phyloP scores from a whole-genome alignment of 2,329 filamentous ascomycete genomes.

The Dactylellina leptospora region DNA sequence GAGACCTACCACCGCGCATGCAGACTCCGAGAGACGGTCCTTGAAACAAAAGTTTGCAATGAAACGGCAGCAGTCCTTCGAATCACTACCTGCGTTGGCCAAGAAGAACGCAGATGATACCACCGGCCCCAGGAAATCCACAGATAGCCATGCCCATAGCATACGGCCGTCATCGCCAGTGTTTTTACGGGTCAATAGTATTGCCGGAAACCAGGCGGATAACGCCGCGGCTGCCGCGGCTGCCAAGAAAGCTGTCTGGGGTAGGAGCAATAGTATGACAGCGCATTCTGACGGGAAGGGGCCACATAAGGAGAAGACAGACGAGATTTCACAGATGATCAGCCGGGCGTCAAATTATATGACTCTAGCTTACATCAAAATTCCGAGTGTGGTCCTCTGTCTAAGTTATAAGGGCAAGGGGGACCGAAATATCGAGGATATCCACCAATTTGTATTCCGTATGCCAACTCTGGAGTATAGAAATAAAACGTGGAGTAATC shows the following conservation, averaged over 20 bases:
- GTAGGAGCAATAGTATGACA: slow-evolving; percentile 57
- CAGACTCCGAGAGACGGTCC: slow-evolving; percentile 60
- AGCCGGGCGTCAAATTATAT: slow-evolving; percentile 93
- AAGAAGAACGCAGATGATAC: slow-evolving; percentile 32
- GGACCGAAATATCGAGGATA: slow-evolving; percentile 93
- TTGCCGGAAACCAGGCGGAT: slow-evolving; percentile 32
- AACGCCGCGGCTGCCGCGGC: slow-evolving; percentile 8
- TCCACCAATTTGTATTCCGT: slow-evolving; percentile 96
- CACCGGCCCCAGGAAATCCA: slow-evolving; percentile 23
- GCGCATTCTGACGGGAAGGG: slow-evolving; percentile 28
- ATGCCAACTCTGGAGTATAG: slow-evolving; percentile 93
- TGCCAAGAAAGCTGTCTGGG: slow-evolving; percentile 34
- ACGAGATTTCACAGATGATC: slow-evolving; percentile 97
- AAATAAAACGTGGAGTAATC: slow-evolving; percentile 99
- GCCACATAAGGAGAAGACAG: slow-evolving; percentile 67
- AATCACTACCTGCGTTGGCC: slow-evolving; percentile 64
- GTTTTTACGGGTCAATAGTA: slow-evolving; percentile 34
- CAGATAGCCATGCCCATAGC: slow-evolving; percentile 19
- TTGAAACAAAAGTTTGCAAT: slow-evolving; percentile 42
- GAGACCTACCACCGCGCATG: slow-evolving; percentile 60
- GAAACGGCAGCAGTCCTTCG: slow-evolving; percentile 64
- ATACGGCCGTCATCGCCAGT: slow-evolving; percentile 31
- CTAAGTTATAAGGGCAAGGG: slow-evolving; percentile 81
- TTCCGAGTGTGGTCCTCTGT: slow-evolving; percentile 93
- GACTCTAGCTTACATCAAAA: slow-evolving; percentile 94